Evolutionary conservation across 2,329 filamentous ascomycete species (phyloP).

Genomic region (Colletotrichum sublineola): DNA sequence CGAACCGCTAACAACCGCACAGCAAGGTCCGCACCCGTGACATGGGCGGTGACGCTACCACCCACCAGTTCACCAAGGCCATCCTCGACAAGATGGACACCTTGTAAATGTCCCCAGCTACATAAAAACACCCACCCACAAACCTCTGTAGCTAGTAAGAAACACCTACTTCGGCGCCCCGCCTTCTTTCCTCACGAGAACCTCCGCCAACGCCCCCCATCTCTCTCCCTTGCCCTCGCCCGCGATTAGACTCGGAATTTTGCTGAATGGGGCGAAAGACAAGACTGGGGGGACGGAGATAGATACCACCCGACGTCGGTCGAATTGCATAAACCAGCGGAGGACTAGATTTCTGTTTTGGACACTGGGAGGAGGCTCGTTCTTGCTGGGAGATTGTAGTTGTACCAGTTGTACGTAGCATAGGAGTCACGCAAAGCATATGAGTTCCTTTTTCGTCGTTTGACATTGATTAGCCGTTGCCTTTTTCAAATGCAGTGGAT

Average conservation of each 20-base stretch:
- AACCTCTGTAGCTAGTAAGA: slow-evolving; percentile 33
- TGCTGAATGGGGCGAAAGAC: slow-evolving; percentile 18
- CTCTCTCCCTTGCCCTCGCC: background rate
- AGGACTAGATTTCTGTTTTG: slow-evolving; percentile 39
- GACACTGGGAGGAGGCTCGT: slow-evolving; percentile 35
- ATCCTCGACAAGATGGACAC: slow-evolving; percentile 96
- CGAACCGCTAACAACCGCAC: slow-evolving; percentile 57
- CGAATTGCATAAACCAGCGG: slow-evolving; percentile 40
- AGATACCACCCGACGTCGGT: slow-evolving; percentile 35
- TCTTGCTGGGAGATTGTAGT: slow-evolving; percentile 43
- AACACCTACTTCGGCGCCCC: slow-evolving; percentile 25
- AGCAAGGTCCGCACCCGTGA: slow-evolving; percentile 92
- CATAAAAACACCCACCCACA: background rate
- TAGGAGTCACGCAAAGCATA: slow-evolving; percentile 45
- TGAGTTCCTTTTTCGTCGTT: slow-evolving; percentile 41
- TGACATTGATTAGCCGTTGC: background rate
- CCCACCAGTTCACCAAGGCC: slow-evolving; percentile 94
- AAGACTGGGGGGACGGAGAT: slow-evolving; percentile 11
- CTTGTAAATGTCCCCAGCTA: slow-evolving; percentile 62
- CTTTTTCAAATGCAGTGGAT: background rate
- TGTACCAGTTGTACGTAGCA: slow-evolving; percentile 44
- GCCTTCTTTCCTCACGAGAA: slow-evolving; percentile 20
- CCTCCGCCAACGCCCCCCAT: background rate
- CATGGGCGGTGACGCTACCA: slow-evolving; percentile 92
- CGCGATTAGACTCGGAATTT: slow-evolving; percentile 26